Conservation (phyloP, 768 basidiomycete species). For the Gymnopilus dilepis region DNA sequence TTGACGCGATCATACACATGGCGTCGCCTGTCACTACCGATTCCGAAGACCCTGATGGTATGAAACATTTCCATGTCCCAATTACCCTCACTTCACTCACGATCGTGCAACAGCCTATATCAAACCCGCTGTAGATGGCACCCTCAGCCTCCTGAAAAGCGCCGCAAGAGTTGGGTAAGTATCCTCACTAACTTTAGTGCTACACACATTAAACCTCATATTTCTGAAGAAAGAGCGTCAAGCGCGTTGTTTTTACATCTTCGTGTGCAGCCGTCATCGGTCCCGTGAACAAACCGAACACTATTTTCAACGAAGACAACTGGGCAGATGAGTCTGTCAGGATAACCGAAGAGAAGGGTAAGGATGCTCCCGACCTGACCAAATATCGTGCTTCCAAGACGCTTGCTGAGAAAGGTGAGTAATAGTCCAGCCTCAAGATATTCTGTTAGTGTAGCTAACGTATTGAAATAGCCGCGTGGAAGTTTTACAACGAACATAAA, state of each 20-base stretch:
- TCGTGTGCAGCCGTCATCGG: slow-evolving; percentile 36
- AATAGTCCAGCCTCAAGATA: neutral
- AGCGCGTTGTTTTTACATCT: slow-evolving; percentile 72
- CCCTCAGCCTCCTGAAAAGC: slow-evolving; percentile 2
- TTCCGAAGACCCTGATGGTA: slow-evolving; percentile 46
- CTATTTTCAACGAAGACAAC: slow-evolving; percentile 46
- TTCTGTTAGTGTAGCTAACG: neutral
- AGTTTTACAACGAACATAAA: slow-evolving; percentile 48
- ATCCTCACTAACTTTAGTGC: too few relatives aligned
- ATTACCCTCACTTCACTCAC: neutral
- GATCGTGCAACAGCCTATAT: slow-evolving; percentile 1
- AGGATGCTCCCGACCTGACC: slow-evolving; percentile 36
- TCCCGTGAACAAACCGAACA: neutral
- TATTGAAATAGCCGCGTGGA: slow-evolving; percentile 42
- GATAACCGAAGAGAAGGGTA: slow-evolving; percentile 49
- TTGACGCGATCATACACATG: slow-evolving; percentile 73
- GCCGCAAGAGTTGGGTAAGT: slow-evolving; percentile 10
- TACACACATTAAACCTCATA: too few relatives aligned
- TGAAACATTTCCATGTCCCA: neutral
- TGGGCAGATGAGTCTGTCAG: slow-evolving; percentile 63
- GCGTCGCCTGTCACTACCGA: slow-evolving; percentile 64
- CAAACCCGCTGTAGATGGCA: slow-evolving; percentile 11
- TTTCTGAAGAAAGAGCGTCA: slow-evolving; percentile 38
- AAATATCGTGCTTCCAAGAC: slow-evolving; percentile 67
- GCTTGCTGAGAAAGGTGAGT: slow-evolving; percentile 62